Evolutionary conservation across 305 asterid genomes (phyloP).

Genomic region (Fraxinus ornus): DNA sequence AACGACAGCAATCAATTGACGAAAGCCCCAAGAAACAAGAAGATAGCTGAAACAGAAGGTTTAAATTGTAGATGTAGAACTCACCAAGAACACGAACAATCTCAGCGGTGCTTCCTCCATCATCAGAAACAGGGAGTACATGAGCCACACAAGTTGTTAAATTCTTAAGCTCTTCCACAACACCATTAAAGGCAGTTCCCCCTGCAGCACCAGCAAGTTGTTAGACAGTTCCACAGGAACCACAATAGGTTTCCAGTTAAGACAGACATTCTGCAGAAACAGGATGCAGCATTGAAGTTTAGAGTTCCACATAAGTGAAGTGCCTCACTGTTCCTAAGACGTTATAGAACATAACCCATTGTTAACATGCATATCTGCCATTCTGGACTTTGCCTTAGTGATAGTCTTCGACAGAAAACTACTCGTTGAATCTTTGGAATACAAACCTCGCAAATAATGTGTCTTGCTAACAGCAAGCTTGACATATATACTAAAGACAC

Average conservation of each 20-base stretch:
- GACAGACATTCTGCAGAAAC: background rate
- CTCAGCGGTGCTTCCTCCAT: constrained; percentile 99
- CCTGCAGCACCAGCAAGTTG: constrained; percentile 50
- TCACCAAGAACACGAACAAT: constrained; percentile 97
- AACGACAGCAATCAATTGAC: background rate
- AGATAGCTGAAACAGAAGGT: constrained; percentile 21
- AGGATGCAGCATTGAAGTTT: background rate
- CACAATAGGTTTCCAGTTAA: background rate
- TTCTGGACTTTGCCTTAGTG: background rate
- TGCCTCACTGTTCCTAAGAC: background rate
- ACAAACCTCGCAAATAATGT: background rate
- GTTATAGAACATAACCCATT: constrained; percentile 9
- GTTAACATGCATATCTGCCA: background rate
- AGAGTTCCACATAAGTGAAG: background rate
- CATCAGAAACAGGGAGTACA: constrained; percentile 98
- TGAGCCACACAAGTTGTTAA: constrained; percentile 86
- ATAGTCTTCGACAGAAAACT: background rate
- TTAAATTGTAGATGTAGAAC: constrained; percentile 23
- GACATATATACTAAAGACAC: background rate
- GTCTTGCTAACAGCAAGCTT: background rate
- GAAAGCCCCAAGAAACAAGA: constrained; percentile 7
- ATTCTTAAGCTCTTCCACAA: constrained; percentile 90
- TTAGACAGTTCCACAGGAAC: constrained; percentile 18
- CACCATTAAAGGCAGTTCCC: constrained; percentile 98
- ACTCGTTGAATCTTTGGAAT: background rate